Evolutionary conservation across 192 early-diverging fungal genomes (phyloP), one percentile per base, ranked within the genome.

Genomic region (Helicostylum pulchrum): DNA sequence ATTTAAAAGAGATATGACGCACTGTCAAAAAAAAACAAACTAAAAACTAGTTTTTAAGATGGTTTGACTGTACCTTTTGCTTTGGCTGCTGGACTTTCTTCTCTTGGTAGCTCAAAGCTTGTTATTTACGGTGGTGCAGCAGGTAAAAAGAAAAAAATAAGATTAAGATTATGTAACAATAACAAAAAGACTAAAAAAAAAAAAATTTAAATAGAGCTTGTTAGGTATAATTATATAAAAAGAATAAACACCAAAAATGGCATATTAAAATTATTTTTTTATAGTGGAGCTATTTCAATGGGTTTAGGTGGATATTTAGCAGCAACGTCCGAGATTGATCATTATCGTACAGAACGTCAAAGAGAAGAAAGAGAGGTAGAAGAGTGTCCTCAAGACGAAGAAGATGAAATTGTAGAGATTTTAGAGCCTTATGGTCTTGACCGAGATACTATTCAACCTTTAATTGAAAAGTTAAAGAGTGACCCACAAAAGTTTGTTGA

Each of bases 231-330:
- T 49, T 3, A 47, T 19, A 2, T 19, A 31, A 57, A 19, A 56
- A 23, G 14, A 39, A 39, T 39, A 39, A 39, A 1, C 36, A 36
- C 36, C 26, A 20, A 47, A 47, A 5, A 19, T 39, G 8, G 15
- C 23, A 26, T 53, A 53, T 53, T 23, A 8, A 53, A 7, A 46
- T 21, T 9, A 32, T 21, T 61, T 52, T 52, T 31, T 7, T 65
- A 70, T 75, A 87, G 65, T 42, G 85, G 85, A 15, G 66, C 75
- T 8, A 85, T 87, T 65, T 80, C 80, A 17, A 87, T 87, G 86
- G 86, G 79, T 26, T 74, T 85, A 9, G 86, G 87, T 20, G 87
- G 87, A 12, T 88, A 76, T 62, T 67, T 88, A 2, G 87, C 87
- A 42, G 82, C 81, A 4, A 67, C 68, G 30, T 77, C 76, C 10